Evolutionary conservation across 2,329 filamentous ascomycete genomes (phyloP).

Genomic region (Colletotrichum agaves): DNA sequence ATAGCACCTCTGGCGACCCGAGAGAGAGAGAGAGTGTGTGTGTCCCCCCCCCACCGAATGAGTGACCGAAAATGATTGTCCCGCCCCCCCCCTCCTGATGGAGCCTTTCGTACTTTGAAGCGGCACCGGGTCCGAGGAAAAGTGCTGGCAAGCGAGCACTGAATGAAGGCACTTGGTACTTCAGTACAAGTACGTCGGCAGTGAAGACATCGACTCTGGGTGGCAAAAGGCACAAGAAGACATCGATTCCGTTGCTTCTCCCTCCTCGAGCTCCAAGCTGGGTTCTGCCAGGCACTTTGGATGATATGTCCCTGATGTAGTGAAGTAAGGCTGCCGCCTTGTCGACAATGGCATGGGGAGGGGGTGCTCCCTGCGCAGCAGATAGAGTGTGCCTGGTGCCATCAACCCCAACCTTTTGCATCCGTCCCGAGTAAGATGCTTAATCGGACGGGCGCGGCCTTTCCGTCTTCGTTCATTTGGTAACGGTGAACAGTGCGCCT

Average conservation of each 20-base stretch:
- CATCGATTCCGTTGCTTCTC: not conserved
- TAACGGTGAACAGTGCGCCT: conserved; percentile 7
- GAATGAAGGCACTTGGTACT: too few species aligned
- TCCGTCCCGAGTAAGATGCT: conserved; percentile 27
- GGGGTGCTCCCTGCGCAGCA: conserved; percentile 1
- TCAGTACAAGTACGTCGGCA: too few species aligned
- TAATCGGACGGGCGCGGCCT: conserved; percentile 20
- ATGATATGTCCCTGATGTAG: not conserved
- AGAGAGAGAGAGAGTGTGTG: not conserved
- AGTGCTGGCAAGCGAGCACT: conserved; percentile 8
- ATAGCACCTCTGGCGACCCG: too few species aligned
- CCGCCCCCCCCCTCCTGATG: conserved; percentile 23
- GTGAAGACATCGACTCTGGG: too few species aligned
- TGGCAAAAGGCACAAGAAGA: not conserved
- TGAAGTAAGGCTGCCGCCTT: not conserved
- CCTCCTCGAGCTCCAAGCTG: not conserved
- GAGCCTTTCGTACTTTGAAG: conserved; percentile 38
- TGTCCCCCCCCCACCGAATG: too few species aligned
- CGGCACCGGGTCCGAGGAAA: conserved; percentile 33
- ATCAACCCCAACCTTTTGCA: conserved; percentile 5
- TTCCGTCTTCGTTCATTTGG: not conserved
- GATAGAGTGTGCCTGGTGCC: conserved; percentile 21
- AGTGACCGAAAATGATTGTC: not conserved
- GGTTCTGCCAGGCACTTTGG: not conserved
- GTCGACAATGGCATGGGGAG: too few species aligned